Percentiles rank a stretch among this genome's conserved stretches.
Conservation (phyloP, 345 rosid species). For the Aurinia saxatilis region DNA sequence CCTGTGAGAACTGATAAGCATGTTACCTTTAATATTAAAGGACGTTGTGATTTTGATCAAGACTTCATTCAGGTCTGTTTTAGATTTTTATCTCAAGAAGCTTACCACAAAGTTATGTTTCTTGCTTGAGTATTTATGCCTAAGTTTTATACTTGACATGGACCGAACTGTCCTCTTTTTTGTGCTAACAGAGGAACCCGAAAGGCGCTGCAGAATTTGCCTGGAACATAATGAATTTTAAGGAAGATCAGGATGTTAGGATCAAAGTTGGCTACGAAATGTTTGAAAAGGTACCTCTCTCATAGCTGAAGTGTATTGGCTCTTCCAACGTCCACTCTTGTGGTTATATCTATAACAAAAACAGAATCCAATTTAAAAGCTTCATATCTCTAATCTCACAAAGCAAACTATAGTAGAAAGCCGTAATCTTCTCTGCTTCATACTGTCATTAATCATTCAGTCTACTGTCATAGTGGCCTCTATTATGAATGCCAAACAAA, state of each 20-base stretch:
- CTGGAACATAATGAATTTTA: constrained; percentile 65
- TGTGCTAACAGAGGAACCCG: constrained; percentile 53
- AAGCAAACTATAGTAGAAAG: neutral
- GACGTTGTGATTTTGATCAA: constrained; percentile 59
- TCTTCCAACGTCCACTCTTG: neutral
- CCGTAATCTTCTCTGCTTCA: neutral
- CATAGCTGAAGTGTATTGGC: neutral
- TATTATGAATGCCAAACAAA: neutral
- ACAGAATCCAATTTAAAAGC: no score
- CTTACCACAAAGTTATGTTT: neutral
- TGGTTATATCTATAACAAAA: neutral
- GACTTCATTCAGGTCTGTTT: constrained; percentile 59
- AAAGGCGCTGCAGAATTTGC: constrained; percentile 80
- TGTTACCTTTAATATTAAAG: constrained; percentile 67
- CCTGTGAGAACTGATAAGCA: constrained; percentile 42
- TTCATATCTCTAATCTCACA: neutral
- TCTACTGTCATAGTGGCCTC: neutral
- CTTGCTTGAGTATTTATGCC: neutral
- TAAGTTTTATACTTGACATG: no score
- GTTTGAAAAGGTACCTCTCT: constrained; percentile 52
- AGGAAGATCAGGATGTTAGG: constrained; percentile 71
- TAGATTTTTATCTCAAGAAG: neutral
- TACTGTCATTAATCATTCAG: neutral
- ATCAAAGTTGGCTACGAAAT: constrained; percentile 78
- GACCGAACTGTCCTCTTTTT: neutral